Percentiles rank a stretch among this genome's conserved stretches.
Evolutionary conservation across 306 rosid genomes (phyloP).

Genomic region (Quercus mongolica): DNA sequence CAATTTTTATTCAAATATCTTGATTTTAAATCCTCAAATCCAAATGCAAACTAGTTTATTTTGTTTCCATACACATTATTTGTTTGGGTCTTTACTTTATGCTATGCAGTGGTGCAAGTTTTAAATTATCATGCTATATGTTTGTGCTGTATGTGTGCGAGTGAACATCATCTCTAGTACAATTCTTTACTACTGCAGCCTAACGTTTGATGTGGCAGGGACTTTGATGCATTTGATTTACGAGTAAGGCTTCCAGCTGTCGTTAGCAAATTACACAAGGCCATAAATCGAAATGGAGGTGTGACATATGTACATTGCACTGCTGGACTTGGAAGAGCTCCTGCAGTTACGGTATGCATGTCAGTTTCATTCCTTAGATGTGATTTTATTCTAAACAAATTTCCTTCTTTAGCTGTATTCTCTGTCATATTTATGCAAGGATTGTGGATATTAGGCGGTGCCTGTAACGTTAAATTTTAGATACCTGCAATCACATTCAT

Average conservation of each 20-base stretch:
- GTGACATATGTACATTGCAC: constrained; percentile 92
- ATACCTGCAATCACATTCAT: neutral
- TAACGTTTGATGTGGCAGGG: constrained; percentile 57
- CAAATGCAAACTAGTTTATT: neutral
- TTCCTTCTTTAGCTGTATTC: neutral
- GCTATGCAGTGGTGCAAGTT: neutral
- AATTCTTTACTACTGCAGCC: constrained; percentile 19
- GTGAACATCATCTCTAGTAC: constrained; percentile 7
- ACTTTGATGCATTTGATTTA: constrained; percentile 84
- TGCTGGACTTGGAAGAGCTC: constrained; percentile 99
- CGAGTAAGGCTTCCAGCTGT: constrained; percentile 79
- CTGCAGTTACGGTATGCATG: constrained; percentile 70
- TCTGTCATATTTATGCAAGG: neutral
- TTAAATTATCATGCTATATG: neutral
- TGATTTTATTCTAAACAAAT: neutral
- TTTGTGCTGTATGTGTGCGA: neutral
- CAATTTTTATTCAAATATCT: too few species aligned
- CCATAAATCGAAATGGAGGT: constrained; percentile 76
- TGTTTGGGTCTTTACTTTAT: neutral
- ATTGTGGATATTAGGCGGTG: neutral
- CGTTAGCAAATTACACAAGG: constrained; percentile 70
- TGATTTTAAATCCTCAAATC: too few species aligned
- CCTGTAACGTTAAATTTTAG: constrained; percentile 2
- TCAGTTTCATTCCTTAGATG: constrained; percentile 14
- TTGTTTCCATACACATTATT: neutral